Evolutionary conservation across 2,329 filamentous ascomycete species (phyloP).

Genomic region (Ascochyta koolunga): DNA sequence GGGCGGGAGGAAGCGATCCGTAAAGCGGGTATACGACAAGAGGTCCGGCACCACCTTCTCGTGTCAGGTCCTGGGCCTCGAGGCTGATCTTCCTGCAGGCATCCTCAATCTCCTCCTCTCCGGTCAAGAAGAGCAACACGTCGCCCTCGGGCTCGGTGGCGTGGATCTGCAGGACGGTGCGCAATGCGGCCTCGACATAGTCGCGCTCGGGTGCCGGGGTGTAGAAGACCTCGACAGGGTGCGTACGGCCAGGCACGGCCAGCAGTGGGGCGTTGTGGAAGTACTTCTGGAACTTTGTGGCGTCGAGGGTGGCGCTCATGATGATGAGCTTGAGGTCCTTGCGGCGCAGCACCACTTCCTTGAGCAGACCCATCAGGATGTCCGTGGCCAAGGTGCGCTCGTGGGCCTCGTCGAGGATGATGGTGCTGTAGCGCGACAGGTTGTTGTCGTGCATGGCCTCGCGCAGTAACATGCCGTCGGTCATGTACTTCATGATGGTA

Average conservation of each 20-base stretch:
- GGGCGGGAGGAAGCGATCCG: conserved; percentile 86
- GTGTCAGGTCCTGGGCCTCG: conserved; percentile 88
- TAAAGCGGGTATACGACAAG: conserved; percentile 92
- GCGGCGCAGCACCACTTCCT: conserved; percentile 86
- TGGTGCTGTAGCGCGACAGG: conserved; percentile 87
- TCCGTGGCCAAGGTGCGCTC: conserved; percentile 96
- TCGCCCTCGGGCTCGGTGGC: conserved; percentile 91
- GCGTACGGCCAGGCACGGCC: conserved; percentile 91
- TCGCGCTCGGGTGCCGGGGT: conserved; percentile 95
- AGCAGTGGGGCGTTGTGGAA: conserved; percentile 94
- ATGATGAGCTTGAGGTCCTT: conserved; percentile 94
- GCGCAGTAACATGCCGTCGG: conserved; percentile 95
- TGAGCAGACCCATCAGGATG: conserved; percentile 90
- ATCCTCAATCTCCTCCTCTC: conserved; percentile 98
- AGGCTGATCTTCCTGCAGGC: conserved; percentile 88
- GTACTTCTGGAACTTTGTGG: conserved; percentile 96
- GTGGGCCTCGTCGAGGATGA: conserved; percentile 98
- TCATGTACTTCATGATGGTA: conserved; percentile 99
- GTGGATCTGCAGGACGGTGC: conserved; percentile 96
- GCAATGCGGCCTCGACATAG: conserved; percentile 92
- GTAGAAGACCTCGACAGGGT: conserved; percentile 98
- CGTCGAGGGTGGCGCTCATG: conserved; percentile 94
- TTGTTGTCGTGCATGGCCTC: conserved; percentile 94
- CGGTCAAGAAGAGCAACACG: conserved; percentile 91
- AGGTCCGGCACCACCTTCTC: conserved; percentile 90